Base-by-base conservation (phyloP, 768 basidiomycete genomes). In the Amanita inopinata region DNA sequence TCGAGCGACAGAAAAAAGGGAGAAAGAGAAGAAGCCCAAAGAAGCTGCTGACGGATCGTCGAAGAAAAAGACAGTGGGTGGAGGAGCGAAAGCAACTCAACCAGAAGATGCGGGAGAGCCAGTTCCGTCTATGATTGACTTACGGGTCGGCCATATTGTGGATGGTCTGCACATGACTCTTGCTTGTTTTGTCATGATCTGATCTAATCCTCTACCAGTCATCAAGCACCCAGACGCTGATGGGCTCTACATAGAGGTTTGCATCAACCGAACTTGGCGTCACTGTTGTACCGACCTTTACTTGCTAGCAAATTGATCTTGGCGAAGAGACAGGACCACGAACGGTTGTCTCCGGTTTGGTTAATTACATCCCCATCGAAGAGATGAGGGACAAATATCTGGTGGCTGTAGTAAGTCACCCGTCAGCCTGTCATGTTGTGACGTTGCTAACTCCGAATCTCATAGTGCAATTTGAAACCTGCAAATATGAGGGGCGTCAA, bases 191-290 rank as follows among this genome's bases (percentile, higher is more conserved):
- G 37, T 40, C 43, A 19, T 50, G 20, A 38, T 37, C 4, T 35
- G 34, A 39, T 9, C 23, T 27, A 11, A 20, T 9, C 33, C n/a
- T 33, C 7, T 14, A 20, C n/a, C 55, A 94, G 94, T 98, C 53
- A 80, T 79, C 63, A 89, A 87, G 54, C 96, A 99, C 57, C 94
- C 96, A 11, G 96, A 99, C 56, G 96, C 96, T 2, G 96, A 98
- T 55, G 80, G 89, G 38, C 73, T 99, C n/a, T 99, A 98, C 56
- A 77, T 98, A 47, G 94, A 98, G 74, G 86, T 80, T 56, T 25
- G 67, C 46, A 8, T 23, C 4, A 31, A 40, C 28, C 19, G 20
- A 36, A 24, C 11, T 41, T 11, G 20, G 24, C 10, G 28, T 39
- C 17, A 20, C 4, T 12, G 12, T 11, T 12, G 15, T 28, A 38